Conservation (phyloP, 140 eudicot genomes). For the Anethum foeniculum region DNA sequence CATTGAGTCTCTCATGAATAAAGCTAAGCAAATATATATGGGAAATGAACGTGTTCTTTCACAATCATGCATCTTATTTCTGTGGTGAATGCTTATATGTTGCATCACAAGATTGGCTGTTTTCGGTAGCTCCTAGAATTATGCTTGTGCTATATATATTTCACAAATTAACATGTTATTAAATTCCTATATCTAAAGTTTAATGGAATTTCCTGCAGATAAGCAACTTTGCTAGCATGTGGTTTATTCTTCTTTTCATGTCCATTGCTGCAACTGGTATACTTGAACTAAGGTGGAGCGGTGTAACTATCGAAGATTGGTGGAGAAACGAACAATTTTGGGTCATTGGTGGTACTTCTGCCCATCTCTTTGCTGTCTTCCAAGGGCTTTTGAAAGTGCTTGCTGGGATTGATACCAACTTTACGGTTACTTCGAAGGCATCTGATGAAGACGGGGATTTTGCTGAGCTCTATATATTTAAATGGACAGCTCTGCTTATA, state of each 20-base stretch:
- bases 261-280: slow-evolving; percentile 47
- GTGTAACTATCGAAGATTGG: slow-evolving; percentile 55
- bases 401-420: slow-evolving; percentile 53
- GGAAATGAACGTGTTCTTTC: neutral
- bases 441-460: slow-evolving; percentile 50
- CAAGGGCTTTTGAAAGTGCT: slow-evolving; percentile 61
- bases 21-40: too few relatives aligned
- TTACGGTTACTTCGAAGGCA: slow-evolving; percentile 51
- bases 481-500: slow-evolving; percentile 57
- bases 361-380: slow-evolving; percentile 58
- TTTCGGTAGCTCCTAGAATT: neutral
- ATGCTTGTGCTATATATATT: neutral
- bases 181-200: neutral
- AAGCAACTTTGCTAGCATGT: slow-evolving; percentile 51
- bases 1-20: neutral
- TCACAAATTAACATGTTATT: neutral
- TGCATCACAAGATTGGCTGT: neutral
- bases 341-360: slow-evolving; percentile 62
- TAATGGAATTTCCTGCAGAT: slow-evolving; percentile 26
- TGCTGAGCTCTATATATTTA: slow-evolving; percentile 45
- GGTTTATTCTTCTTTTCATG: slow-evolving; percentile 51
- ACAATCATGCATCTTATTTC: neutral
- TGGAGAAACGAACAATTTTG: slow-evolving; percentile 63
- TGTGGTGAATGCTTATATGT: neutral
- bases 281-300: slow-evolving; percentile 53